Conservation (phyloP, 2,329 filamentous ascomycete genomes). For the Phialophora chinensis region DNA sequence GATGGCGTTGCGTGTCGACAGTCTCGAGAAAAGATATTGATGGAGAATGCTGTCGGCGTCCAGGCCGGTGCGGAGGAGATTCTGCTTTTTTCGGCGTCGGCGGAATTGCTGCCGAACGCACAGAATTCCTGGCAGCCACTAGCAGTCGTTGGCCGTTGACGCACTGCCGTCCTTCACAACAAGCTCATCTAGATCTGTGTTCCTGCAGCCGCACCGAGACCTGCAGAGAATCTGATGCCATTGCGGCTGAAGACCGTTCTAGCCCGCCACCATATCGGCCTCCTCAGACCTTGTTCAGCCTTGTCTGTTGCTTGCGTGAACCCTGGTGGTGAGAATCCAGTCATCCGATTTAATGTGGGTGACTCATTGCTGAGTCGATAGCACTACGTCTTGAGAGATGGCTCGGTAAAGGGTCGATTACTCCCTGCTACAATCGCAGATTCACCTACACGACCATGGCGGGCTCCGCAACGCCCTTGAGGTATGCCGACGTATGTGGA, state of each 20-base stretch:
- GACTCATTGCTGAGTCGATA: constrained; percentile 12
- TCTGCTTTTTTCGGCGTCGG: constrained; percentile 1
- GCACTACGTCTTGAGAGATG: constrained; percentile 12
- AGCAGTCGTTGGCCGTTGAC: background rate
- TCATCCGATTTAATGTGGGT: background rate
- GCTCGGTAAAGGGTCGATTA: constrained; percentile 5
- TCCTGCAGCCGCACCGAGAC: constrained; percentile 1
- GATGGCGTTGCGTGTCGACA: constrained; percentile 5
- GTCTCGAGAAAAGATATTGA: background rate
- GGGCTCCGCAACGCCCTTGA: constrained; percentile 42
- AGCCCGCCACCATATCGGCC: constrained; percentile 2
- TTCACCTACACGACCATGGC: constrained; percentile 43
- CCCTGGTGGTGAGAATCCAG: constrained; percentile 4
- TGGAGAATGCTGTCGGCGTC: constrained; percentile 19
- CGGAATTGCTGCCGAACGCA: constrained; percentile 4
- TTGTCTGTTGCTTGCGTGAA: background rate
- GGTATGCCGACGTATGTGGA: constrained; percentile 55
- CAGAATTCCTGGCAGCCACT: background rate
- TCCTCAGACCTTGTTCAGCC: constrained; percentile 14
- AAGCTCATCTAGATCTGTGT: constrained; percentile 9
- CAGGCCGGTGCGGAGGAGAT: constrained; percentile 24
- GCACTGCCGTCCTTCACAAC: background rate
- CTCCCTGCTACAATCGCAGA: background rate
- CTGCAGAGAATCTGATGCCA: constrained; percentile 22
- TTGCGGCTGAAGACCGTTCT: constrained; percentile 15